Conservation (phyloP, 2,329 filamentous ascomycete genomes). For the Pseudopithomyces maydicus region DNA sequence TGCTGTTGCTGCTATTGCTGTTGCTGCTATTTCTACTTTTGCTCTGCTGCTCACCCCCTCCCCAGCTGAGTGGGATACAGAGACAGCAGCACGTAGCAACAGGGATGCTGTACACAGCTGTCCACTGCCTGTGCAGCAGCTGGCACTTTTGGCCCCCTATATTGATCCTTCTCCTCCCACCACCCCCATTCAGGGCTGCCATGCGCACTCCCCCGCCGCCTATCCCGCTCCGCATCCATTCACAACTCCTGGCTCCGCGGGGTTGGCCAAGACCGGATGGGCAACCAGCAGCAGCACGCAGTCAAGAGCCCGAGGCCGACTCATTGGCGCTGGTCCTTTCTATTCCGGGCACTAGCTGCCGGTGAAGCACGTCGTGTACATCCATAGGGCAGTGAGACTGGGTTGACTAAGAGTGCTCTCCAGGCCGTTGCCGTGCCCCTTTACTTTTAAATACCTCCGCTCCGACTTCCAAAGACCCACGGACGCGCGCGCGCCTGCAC, state of each 20-base stretch:
- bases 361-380: neutral
- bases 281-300: neutral
- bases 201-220: neutral
- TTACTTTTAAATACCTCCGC: conserved; percentile 5
- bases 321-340: conserved; percentile 6
- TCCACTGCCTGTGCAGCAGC: neutral
- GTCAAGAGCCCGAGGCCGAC: neutral
- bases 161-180: neutral
- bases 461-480: neutral
- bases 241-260: neutral
- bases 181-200: neutral
- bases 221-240: neutral
- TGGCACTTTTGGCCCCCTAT: neutral
- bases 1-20: neutral
- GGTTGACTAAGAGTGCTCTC: neutral
- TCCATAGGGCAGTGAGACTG: conserved; percentile 2
- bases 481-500: neutral
- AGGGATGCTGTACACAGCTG: neutral
- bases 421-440: neutral
- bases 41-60: no score
- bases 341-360: conserved; percentile 3
- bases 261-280: neutral
- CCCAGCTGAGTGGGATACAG: neutral
- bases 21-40: no score
- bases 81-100: no score